Conservation (phyloP, 2,329 filamentous ascomycete species). For the Fusarium secorum region DNA sequence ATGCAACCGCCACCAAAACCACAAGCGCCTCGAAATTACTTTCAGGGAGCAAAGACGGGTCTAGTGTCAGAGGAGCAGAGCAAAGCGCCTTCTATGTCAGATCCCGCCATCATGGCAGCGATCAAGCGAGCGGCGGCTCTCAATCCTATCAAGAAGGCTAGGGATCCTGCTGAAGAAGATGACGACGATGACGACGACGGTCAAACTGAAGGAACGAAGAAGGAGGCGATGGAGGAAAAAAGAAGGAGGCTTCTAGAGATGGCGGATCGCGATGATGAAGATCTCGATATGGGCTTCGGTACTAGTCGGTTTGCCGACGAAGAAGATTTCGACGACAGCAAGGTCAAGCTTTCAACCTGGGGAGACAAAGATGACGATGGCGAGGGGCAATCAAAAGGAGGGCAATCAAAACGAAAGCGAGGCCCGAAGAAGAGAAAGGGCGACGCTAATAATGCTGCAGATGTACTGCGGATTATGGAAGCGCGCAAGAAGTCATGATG, state of each 20-base stretch:
- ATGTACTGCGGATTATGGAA: constrained; percentile 83
- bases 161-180: constrained; percentile 41
- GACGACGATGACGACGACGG: constrained; percentile 43
- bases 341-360: constrained; percentile 74
- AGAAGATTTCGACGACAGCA: constrained; percentile 76
- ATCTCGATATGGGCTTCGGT: constrained; percentile 95
- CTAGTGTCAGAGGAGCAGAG: constrained; percentile 62
- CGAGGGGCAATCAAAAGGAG: constrained; percentile 54
- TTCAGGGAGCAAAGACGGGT: constrained; percentile 64
- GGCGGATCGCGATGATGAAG: constrained; percentile 82
- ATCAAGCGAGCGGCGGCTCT: constrained; percentile 83
- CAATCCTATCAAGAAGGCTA: constrained; percentile 54
- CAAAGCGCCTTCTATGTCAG: constrained; percentile 66
- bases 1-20: constrained; percentile 60
- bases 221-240: constrained; percentile 69
- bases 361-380: constrained; percentile 60
- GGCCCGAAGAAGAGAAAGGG: constrained; percentile 79
- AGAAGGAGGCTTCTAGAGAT: constrained; percentile 77
- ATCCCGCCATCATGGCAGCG: constrained; percentile 82
- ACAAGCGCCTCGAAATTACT: constrained; percentile 64
- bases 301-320: constrained; percentile 87
- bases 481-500: constrained; percentile 53
- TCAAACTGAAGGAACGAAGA: constrained; percentile 53
- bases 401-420: constrained; percentile 70
- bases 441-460: constrained; percentile 78